Base-by-base conservation (phyloP, 129 eudicot genomes). In the Artemisia annua region DNA sequence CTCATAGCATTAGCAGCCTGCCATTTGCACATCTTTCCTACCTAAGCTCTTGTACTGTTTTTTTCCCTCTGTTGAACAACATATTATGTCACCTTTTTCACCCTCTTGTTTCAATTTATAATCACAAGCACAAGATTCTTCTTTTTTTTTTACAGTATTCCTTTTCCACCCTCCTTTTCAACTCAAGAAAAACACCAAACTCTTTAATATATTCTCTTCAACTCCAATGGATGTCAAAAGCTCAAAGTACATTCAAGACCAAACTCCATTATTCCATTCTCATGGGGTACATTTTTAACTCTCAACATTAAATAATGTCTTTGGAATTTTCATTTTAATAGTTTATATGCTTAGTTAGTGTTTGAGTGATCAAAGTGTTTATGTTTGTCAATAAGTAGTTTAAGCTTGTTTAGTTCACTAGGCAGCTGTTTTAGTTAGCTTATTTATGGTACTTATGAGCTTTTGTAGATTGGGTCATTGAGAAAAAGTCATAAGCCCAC, bases 1-100 rank as follows among this genome's bases (percentile, higher is more conserved):
- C 11, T 39, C 43, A 35, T 35, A 35, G 43, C 43, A 35, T 35
- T 35, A 35, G 43, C 43, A 35, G 43, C 11, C 54, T 17, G 70
- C 48, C 70, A 65, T 65, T 39, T 65, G 71, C 32, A 69, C 74
- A 50, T 49, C 55, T 43, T 71, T 51, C 67, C 65, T 71, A 56
- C 66, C 57, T 43, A 49, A 74, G n/a, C 58, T 75, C 50, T 57
- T 39, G 50, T 76, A 69, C 80, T 66, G 24, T 67, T 75, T 12
- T 64, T 63, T 75, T 67, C 57, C 80, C 60, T 66, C 79, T 75
- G 61, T 57, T 70, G 68, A 46, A 44, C 80, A 66, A 71, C 55
- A 51, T 30, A 62, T 62, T 73, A 74, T 74, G 50, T 69, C 70
- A 64, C 71, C 65, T 52, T 74, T 74, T 55, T 55, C 66, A 43